Base-by-base conservation (phyloP, 2,329 filamentous ascomycete genomes). In the Penicillium janthinellum region DNA sequence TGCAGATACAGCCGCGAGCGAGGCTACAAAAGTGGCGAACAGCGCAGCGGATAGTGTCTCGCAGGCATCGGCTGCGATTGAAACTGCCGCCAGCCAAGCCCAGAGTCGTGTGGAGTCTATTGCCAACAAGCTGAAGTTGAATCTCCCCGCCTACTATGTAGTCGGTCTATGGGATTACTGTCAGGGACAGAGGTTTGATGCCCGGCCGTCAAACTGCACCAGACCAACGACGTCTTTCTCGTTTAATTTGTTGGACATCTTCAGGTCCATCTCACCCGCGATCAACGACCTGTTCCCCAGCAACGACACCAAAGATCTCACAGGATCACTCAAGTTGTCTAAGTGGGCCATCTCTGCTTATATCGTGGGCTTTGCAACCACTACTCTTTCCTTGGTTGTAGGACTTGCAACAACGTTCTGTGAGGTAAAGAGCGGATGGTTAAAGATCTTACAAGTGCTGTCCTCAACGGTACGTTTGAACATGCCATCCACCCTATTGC, bases 141-240 rank as follows among this genome's bases (percentile, higher is more conserved):
- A 57, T 15, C 44, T 62, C 14, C 53, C 53, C 5, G 25, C 41
- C 15, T 59, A 54, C 37, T 59, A 62, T 35, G 49, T 15, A 11
- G 50, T 63, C 8, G 60, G 60, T 15, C 57, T 63, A 38, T 60
- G 31, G 57, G 47, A 55, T 22, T 63, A 58, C 54, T 63, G 57
- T 25, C 49, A 56, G 28, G 51, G 38, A 12, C 22, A 48, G n/a
- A 38, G 49, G 25, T 37, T 25, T 25, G 37, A 10, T 5, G 39
- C 17, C 14, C 25, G 22, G 28, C n/a, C 48, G 11, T 48, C 45
- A 6, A 55, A 53, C 11, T 60, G 55, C 45, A 56, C 58, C 1
- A 25, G 54, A 7, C 61, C 61, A 20, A 44, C 35, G 31, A 42
- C 49, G 5, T 56, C 53, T 3, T 63, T 63, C 37, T 49, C 48